Evolutionary conservation across 2,329 filamentous ascomycete species (phyloP), one percentile per base, ranked within the genome.

Genomic region (Arthrobotrys entomopaga): DNA sequence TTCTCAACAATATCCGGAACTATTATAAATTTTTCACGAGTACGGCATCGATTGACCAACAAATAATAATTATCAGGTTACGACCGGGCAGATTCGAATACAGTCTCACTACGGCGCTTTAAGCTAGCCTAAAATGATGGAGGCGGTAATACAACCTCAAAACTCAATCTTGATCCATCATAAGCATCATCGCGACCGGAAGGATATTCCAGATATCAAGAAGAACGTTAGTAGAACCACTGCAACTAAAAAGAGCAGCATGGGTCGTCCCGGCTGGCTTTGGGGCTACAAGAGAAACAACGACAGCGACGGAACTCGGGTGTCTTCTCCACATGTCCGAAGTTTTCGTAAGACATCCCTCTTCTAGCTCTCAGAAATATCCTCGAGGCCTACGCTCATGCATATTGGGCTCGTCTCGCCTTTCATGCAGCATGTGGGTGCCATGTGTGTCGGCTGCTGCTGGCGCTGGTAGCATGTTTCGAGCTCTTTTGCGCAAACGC

Each of bases 141-240:
- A 73, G 26, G 49, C 69, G 42, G 61, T 66, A 20, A 60, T 72
- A 54, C 60, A 43, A 46, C 56, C 60, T 56, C 67, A 52, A 38
- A 53, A 65, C 8, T 42, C 60, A 22, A 43, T 65, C 38, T 34
- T 66, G 40, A 43, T 66, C n/a, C 52, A 58, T 16, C 50, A 46
- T 4, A 43, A 49, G 15, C 15, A 40, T 6, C 24, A 56, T 29
- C 57, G 43, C 22, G 22, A 67, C n/a, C n/a, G 11, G 19, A 29
- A 7, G 20, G 13, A 7, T 52, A 56, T 42, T 15, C 26, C 50
- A 10, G 29, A 34, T 34, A 34, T 34, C 29, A 34, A 8, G 29
- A 64, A 64, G 43, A 64, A 57, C 7, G 2, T 8, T 16, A 38
- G 46, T 10, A 19, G 22, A 19, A 50, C 22, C 2, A 8, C 34